Conservation (phyloP, 2,329 filamentous ascomycete genomes). For the Waltergamsia citrina region DNA sequence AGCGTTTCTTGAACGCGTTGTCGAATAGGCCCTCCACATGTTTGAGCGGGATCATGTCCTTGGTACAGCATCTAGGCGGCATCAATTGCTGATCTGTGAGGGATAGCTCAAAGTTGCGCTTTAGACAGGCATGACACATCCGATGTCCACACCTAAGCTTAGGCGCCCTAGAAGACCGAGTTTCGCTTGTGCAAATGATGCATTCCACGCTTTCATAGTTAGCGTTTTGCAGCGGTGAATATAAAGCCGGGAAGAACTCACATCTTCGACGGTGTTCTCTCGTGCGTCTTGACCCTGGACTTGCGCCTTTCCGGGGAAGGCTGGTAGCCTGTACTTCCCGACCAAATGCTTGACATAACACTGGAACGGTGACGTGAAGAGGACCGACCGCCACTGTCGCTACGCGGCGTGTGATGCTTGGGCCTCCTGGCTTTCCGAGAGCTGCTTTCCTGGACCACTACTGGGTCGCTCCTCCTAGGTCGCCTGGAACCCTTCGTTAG, state of each 20-base stretch:
- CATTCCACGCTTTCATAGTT: no score
- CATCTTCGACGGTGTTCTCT: not conserved
- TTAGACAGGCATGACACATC: not conserved
- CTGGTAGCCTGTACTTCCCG: not conserved
- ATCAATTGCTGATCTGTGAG: not conserved
- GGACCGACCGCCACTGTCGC: not conserved
- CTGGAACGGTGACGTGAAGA: not conserved
- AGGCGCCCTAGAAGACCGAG: not conserved
- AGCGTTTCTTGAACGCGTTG: conserved; percentile 26
- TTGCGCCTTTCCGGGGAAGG: not conserved
- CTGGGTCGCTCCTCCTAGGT: no score
- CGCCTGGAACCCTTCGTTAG: no score
- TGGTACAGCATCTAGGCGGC: not conserved
- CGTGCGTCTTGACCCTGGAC: not conserved
- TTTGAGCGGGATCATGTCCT: not conserved
- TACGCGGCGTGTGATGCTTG: not conserved
- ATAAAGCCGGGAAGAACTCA: no score
- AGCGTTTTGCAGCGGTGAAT: no score
- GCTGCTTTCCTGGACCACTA: not conserved
- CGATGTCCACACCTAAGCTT: not conserved
- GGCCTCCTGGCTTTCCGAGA: not conserved
- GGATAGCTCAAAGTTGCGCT: not conserved
- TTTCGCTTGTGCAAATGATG: no score
- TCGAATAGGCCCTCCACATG: not conserved
- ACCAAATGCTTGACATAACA: not conserved